Conservation (phyloP, 768 basidiomycete species). For the Leccinellum albellum region DNA sequence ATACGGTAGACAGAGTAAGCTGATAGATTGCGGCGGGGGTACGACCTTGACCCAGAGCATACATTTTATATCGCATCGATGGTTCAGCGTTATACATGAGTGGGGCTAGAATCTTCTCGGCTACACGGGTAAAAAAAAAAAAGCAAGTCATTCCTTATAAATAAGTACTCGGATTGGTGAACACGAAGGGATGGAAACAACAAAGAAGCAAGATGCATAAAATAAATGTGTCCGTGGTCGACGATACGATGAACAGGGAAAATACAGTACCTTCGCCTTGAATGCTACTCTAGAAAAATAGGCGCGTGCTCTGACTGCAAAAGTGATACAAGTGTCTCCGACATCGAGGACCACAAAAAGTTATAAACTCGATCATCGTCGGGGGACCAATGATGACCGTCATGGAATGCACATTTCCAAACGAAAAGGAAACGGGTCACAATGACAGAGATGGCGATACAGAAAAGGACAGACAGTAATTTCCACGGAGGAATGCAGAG, state of each 20-base stretch:
- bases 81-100: not conserved
- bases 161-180: not conserved
- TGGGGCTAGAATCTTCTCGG: not conserved
- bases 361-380: not conserved
- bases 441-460: not conserved
- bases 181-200: not conserved
- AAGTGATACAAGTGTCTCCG: not conserved
- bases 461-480: not conserved
- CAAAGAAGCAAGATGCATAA: not conserved
- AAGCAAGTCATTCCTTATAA: not conserved
- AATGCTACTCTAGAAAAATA: constrained; percentile 1
- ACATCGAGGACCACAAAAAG: not conserved
- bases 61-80: not conserved
- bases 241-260: constrained; percentile 11
- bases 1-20: not conserved
- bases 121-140: not conserved
- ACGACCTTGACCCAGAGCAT: not conserved
- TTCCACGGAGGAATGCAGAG: constrained; percentile 3
- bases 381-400: not conserved
- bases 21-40: not conserved
- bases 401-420: not conserved
- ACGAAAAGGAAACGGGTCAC: not conserved
- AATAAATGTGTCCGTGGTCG: constrained; percentile 19
- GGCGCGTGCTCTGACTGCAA: not conserved
- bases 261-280: not conserved